Conservation (phyloP, 1,284 basidiomycete species). For the Trichosporon coremiiforme region DNA sequence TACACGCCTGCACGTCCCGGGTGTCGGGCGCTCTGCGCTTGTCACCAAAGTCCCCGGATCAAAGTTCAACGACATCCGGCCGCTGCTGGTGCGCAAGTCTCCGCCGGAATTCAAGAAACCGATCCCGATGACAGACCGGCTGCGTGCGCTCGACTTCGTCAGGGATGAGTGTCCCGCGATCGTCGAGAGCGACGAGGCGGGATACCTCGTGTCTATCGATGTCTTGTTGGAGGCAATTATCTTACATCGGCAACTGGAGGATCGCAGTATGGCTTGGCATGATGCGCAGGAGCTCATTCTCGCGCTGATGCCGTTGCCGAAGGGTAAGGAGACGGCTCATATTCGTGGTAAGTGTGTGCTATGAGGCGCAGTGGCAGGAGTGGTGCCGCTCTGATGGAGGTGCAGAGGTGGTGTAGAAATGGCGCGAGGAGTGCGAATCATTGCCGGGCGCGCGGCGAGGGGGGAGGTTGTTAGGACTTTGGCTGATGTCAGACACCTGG, state of each 20-base stretch:
- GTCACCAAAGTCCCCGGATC: too few species aligned
- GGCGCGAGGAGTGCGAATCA: too few species aligned
- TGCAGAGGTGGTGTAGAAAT: too few species aligned
- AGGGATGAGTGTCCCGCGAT: background rate
- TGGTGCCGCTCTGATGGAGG: too few species aligned
- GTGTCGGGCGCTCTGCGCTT: too few species aligned
- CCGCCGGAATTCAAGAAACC: slow-evolving; percentile 1
- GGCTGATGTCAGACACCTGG: background rate
- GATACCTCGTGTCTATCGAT: background rate
- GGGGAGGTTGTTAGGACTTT: too few species aligned
- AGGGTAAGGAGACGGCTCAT: background rate
- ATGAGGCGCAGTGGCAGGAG: too few species aligned
- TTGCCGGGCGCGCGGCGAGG: too few species aligned
- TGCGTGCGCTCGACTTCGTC: background rate
- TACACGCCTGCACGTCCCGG: too few species aligned
- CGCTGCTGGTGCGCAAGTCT: background rate
- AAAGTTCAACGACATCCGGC: background rate
- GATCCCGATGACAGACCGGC: background rate
- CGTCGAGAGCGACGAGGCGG: background rate
- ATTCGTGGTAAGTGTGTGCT: background rate
- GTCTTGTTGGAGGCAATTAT: background rate
- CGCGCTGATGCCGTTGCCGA: background rate
- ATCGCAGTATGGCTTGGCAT: background rate
- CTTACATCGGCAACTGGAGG: background rate
- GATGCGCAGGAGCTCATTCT: background rate